phyloP scores from a whole-genome alignment of 2,329 filamentous ascomycete genomes.

The Pseudogymnoascus sp. region DNA sequence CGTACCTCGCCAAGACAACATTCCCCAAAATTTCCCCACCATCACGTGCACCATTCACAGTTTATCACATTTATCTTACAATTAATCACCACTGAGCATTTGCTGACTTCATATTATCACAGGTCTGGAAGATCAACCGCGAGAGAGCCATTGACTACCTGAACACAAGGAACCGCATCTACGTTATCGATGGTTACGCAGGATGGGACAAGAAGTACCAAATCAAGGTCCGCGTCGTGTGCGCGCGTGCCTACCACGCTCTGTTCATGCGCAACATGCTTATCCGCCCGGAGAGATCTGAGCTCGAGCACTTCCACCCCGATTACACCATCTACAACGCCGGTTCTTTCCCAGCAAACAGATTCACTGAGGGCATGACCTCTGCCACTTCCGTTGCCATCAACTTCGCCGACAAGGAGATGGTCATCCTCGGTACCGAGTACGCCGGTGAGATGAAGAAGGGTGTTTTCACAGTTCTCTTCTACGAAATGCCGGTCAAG shows the following conservation, averaged over 20 bases:
- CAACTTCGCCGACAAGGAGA: slow-evolving; percentile 99
- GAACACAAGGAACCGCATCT: slow-evolving; percentile 97
- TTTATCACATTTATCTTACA: background rate
- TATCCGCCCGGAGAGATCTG: slow-evolving; percentile 82
- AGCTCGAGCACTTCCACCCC: slow-evolving; percentile 95
- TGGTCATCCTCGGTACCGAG: slow-evolving; percentile 98
- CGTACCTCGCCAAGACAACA: background rate
- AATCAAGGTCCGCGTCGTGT: slow-evolving; percentile 95
- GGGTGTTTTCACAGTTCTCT: slow-evolving; percentile 96
- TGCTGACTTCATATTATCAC: background rate
- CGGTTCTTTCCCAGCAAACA: slow-evolving; percentile 95
- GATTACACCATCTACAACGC: slow-evolving; percentile 99
- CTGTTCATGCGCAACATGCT: slow-evolving; percentile 99
- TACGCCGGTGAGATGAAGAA: slow-evolving; percentile 98
- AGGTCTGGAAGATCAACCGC: slow-evolving; percentile 99
- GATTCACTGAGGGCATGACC: slow-evolving; percentile 97
- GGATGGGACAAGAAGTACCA: slow-evolving; percentile 98
- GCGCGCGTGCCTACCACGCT: slow-evolving; percentile 97
- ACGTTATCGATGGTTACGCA: slow-evolving; percentile 93
- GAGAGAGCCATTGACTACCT: slow-evolving; percentile 98
- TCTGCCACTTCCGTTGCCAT: slow-evolving; percentile 95
- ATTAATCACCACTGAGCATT: background rate
- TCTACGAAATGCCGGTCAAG: slow-evolving; percentile 99
- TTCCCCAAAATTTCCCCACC: background rate
- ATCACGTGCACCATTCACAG: background rate